Percentiles rank a stretch among this genome's conserved stretches.
Conservation (phyloP, 257 asterid species). For the Ajuga chamaepitys region DNA sequence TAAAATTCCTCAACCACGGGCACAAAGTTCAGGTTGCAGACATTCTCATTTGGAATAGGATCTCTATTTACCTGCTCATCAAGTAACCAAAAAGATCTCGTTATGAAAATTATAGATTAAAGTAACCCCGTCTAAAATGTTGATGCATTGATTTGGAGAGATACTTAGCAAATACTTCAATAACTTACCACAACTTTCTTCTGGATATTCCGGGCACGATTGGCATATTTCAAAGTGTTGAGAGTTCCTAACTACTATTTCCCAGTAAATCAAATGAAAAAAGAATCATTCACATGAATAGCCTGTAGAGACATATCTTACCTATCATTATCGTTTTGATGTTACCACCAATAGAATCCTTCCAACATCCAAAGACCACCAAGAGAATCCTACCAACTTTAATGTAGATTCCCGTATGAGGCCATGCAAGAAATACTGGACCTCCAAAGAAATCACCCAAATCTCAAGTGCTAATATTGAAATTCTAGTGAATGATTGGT, state of each 20-base stretch:
- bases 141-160: neutral
- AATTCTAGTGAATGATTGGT: too few relatives aligned
- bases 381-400: neutral
- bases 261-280: neutral
- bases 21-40: constrained; percentile 95
- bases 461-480: too few relatives aligned
- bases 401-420: too few relatives aligned
- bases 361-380: constrained; percentile 30
- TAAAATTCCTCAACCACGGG: constrained; percentile 89
- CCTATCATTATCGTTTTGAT: constrained; percentile 99
- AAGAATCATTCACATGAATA: neutral
- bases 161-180: neutral
- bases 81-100: constrained; percentile 11
- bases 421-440: too few relatives aligned
- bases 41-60: constrained; percentile 84
- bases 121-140: neutral
- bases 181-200: constrained; percentile 91
- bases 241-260: constrained; percentile 54
- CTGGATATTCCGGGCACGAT: constrained; percentile 98
- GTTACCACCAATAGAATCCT: constrained; percentile 99
- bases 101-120: constrained; percentile 8
- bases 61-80: constrained; percentile 79
- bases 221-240: constrained; percentile 93
- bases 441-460: too few relatives aligned
- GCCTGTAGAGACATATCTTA: constrained; percentile 16